A percentile compares a stretch with the other conserved stretches of the same genome.
Evolutionary conservation across 2,329 filamentous ascomycete genomes (phyloP).

Genomic region (Cryphonectria parasitica): DNA sequence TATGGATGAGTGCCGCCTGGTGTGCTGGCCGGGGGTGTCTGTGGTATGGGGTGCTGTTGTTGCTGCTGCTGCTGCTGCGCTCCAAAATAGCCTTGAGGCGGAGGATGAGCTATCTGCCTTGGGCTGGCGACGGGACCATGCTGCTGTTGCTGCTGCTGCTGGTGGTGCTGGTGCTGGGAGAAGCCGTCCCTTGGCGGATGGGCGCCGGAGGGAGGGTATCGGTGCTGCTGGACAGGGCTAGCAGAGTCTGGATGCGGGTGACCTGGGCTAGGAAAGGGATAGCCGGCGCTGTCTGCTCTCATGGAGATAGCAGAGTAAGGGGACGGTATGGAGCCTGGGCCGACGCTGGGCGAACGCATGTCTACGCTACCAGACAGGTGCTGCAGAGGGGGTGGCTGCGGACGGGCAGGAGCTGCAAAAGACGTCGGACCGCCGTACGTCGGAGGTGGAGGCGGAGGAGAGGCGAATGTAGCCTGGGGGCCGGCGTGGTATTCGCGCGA

Average conservation of each 20-base stretch:
- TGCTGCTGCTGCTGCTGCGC: slow-evolving; percentile 6
- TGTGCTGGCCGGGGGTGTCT: slow-evolving; percentile 54
- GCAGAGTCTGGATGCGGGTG: slow-evolving; percentile 46
- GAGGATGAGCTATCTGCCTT: slow-evolving; percentile 38
- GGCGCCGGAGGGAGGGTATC: slow-evolving; percentile 50
- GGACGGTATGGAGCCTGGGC: slow-evolving; percentile 48
- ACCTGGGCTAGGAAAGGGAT: slow-evolving; percentile 50
- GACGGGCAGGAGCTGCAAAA: slow-evolving; percentile 43
- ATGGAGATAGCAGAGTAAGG: slow-evolving; percentile 56
- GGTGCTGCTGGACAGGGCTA: slow-evolving; percentile 57
- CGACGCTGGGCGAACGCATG: slow-evolving; percentile 54
- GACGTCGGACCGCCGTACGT: slow-evolving; percentile 36
- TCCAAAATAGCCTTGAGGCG: slow-evolving; percentile 31
- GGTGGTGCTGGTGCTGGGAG: slow-evolving; percentile 37
- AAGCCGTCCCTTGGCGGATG: slow-evolving; percentile 53
- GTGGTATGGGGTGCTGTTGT: slow-evolving; percentile 44
- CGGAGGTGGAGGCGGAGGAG: slow-evolving; percentile 28
- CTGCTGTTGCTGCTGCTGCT: slow-evolving; percentile 17
- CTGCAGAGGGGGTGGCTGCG: slow-evolving; percentile 52
- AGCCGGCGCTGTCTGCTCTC: slow-evolving; percentile 47
- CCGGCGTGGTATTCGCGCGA: slow-evolving; percentile 49
- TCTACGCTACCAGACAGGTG: slow-evolving; percentile 50
- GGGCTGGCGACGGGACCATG: slow-evolving; percentile 34
- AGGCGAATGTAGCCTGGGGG: slow-evolving; percentile 37
- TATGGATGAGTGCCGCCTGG: slow-evolving; percentile 44